phyloP scores from a whole-genome alignment of 352 stramenopile species.

The Pythium sp. region DNA sequence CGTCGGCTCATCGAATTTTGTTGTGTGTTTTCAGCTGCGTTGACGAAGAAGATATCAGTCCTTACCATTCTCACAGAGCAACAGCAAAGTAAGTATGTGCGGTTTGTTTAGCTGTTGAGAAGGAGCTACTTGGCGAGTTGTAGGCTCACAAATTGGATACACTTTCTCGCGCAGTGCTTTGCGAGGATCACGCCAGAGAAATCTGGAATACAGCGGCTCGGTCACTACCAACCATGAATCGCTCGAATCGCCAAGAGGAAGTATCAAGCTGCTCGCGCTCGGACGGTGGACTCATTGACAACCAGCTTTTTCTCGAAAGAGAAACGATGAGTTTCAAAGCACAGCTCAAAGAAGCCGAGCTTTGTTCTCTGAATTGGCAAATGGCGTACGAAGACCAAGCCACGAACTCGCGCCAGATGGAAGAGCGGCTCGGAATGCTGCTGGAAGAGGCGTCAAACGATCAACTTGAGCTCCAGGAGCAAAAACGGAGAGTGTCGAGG shows the following conservation, averaged over 20 bases:
- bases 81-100: conserved; percentile 11
- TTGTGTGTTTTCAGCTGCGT: neutral
- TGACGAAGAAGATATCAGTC: neutral
- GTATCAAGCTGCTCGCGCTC: too few relatives aligned
- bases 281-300: neutral
- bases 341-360: conserved; percentile 37
- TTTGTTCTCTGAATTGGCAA: conserved; percentile 38
- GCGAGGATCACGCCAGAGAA: conserved; percentile 7
- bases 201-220: neutral
- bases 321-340: conserved; percentile 30
- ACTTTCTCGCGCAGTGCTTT: neutral
- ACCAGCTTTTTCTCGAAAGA: conserved; percentile 4
- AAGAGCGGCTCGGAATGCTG: conserved; percentile 40
- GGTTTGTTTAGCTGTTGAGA: neutral
- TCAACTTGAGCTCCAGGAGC: conserved; percentile 1
- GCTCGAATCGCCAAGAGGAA: neutral
- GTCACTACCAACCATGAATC: neutral
- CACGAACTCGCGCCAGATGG: conserved; percentile 19
- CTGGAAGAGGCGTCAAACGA: conserved; percentile 30
- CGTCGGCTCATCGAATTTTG: neutral
- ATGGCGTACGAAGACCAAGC: conserved; percentile 32
- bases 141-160: neutral
- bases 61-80: neutral
- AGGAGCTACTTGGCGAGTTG: neutral
- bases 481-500: neutral